Conservation (phyloP, 495 filamentous ascomycete species). For the Cetradonia linearis region DNA sequence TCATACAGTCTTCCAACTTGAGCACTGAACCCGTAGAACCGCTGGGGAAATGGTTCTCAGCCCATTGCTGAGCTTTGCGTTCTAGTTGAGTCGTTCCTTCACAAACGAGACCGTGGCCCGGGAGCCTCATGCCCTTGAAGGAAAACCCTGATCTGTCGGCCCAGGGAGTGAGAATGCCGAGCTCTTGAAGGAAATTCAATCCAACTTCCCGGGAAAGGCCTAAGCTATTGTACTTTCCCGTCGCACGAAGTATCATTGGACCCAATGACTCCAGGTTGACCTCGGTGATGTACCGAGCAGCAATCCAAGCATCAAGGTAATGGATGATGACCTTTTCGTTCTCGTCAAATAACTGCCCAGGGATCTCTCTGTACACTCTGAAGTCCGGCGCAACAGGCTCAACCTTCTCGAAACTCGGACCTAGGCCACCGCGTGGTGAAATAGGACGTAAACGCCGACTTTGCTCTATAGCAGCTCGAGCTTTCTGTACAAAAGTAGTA, state of each 20-base stretch:
- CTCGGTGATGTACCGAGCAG: conserved; percentile 39
- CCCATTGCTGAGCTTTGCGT: conserved; percentile 27
- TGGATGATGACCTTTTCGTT: conserved; percentile 51
- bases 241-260: conserved; percentile 60
- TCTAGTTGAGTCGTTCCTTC: conserved; percentile 30
- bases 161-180: conserved; percentile 74
- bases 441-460: conserved; percentile 55
- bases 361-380: conserved; percentile 4
- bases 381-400: conserved; percentile 34
- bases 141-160: conserved; percentile 59
- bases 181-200: conserved; percentile 70
- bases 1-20: conserved; percentile 42
- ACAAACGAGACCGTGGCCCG: conserved; percentile 37
- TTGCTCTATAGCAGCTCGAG: conserved; percentile 51
- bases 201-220: conserved; percentile 45
- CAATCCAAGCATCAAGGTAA: conserved; percentile 62
- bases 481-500: conserved; percentile 53
- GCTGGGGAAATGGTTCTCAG: conserved; percentile 8
- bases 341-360: conserved; percentile 25
- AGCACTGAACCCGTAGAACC: conserved; percentile 18
- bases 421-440: conserved; percentile 45
- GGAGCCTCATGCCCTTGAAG: conserved; percentile 48
- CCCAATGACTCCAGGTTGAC: conserved; percentile 47
- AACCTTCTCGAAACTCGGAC: conserved; percentile 33
- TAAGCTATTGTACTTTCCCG: conserved; percentile 55